Base-by-base conservation (phyloP, 2,329 filamentous ascomycete species). In the Fusarium sp. region DNA sequence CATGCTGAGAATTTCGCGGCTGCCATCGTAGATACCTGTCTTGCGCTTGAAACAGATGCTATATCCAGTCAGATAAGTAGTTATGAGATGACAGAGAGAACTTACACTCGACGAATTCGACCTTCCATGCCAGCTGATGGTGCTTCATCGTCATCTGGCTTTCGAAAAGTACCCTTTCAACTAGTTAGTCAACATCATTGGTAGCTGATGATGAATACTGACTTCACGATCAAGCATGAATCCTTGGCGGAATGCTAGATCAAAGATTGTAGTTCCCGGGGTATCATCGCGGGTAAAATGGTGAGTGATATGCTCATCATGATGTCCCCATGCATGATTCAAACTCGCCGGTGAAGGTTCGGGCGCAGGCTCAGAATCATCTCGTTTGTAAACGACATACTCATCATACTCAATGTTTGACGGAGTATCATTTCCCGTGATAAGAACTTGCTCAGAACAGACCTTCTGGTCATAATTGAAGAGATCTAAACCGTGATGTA, bases 371-470 rank as follows among this genome's bases (percentile, higher is more conserved):
- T 47, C 55, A 52, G 64, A 44, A 13, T 67, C 67, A 48, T 73
- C 64, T 32, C 71, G 68, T 45, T 75, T 77, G 43, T 79, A 81
- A 43, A 80, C 79, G 25, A 80, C 80, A 49, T 80, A 81, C 69
- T 81, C 80, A 34, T 81, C 80, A 40, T 80, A 81, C 54, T 78
- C 80, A 30, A 80, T 72, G 54, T 78, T 77, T 24, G 79, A 81
- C 34, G 69, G 70, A 8, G 74, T 68, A 7, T 70, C 69, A 7
- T 75, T 66, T 12, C 75, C 72, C 8, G 70, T 75, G 47, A 81
- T 71, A n/a, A 81, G 74, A 45, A 81, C 74, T 52, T 79, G 77
- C n/a, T 70, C 71, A 43, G 78, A 76, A 46, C 78, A 75, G 48
- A 70, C 66, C 38, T 72, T 68, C 48, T 78, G 79, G 69, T 81